Evolutionary conservation across 768 basidiomycete species (phyloP), one percentile per base, ranked within the genome.

Genomic region (Gelatoporia subvermispora): DNA sequence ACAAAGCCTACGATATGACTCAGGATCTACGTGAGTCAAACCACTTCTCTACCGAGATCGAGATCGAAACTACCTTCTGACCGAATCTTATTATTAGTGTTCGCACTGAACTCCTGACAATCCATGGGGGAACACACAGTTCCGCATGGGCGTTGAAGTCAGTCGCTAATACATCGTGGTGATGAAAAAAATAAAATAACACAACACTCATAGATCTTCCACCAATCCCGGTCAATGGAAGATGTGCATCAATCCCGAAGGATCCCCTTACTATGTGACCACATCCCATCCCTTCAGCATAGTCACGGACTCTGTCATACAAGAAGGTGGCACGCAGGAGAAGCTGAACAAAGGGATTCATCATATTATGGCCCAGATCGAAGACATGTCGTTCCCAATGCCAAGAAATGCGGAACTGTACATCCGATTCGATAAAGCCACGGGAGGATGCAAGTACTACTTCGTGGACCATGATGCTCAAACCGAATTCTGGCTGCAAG

Each of bases 221-320:
- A 13, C 3, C 77, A 77, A 10, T 72, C 25, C 46, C 7, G 23
- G 9, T 3, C 51, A 40, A 4, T 60, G 58, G 58, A 35, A 34
- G 5, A 11, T 10, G 11, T 18, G 43, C n/a, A 20, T 51, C 18
- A 56, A 60, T 35, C 58, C 58, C 4, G 58, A 60, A 36, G 58
- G 58, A n/a, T 46, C 55, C 8, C 40, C 40, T 10, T 60, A 52
- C 48, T 53, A 49, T 18, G 45, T 56, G 20, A 48, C 56, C 20
- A 3, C 5, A 9, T 18, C 31, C 24, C 16, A 23, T 25, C 16
- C 50, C 18, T 3, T 46, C n/a, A 8, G 9, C 41, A 8, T 52
- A 37, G 42, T 56, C 22, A 56, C 54, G 8, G 54, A 56, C 28
- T 24, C 36, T 8, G 50, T 47, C 1, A n/a, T 47, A 18, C 37